Evolutionary conservation across 2,329 filamentous ascomycete genomes (phyloP), one percentile per base, ranked within the genome.

Genomic region (Pseudogymnoascus sp.): DNA sequence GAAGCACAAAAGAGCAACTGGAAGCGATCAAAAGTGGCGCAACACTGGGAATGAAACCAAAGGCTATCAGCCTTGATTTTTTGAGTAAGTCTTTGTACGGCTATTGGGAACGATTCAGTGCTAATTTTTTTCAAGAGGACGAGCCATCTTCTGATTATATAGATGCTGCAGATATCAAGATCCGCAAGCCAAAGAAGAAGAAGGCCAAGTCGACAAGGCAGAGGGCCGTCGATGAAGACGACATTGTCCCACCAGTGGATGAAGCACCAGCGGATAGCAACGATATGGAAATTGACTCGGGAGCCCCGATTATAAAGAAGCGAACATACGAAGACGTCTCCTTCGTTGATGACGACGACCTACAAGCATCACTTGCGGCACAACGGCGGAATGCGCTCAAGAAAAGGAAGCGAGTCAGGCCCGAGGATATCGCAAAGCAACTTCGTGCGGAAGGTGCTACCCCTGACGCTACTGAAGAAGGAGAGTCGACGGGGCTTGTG

Each of bases 111-210:
- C 28, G 28, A 18, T 72, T 21, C n/a, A 36, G 18, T 49, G 31
- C 16, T 28, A 1, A 21, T 28, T 31, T 25, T 37, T 68, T 79
- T 61, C 73, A 82, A 73, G 84, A 87, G 16, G 85, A 90, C 46
- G 80, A 84, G 7, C 87, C 87, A 1, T 78, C 84, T 14, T 96
- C 93, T 16, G 95, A 99, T 74, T 99, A 99, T 74, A 80, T 96
- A 67, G 91, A 96, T 66, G 78, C 88, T 14, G 90, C 89, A 1
- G 88, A 95, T 69, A 84, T 97, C 71, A 99, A 97, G 75, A 84
- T 97, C 66, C 96, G 92, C 77, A 99, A 96, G 75, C 88, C 91
- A 0, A 97, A 96, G 77, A 97, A 88, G 77, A 96, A 93, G 78
- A 95, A 93, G 77, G 83, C 85, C 34, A 93, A 92, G 74, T 82